phyloP scores from a whole-genome alignment of 768 basidiomycete species.

The Tricholoma furcatifolium region DNA sequence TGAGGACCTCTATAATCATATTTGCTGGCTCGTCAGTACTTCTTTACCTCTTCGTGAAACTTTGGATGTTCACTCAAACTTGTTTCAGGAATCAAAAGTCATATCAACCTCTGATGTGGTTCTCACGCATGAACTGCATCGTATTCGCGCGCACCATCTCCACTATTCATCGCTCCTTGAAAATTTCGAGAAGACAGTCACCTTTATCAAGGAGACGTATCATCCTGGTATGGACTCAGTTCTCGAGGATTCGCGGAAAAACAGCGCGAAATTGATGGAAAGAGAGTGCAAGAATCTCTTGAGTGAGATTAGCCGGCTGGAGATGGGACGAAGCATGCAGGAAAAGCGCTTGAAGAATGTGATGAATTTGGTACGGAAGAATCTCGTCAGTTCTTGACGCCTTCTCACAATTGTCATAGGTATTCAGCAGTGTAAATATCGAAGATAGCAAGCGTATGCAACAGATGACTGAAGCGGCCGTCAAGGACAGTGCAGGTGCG shows the following conservation, averaged over 20 bases:
- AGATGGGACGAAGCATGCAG: slow-evolving; percentile 39
- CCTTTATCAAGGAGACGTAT: slow-evolving; percentile 38
- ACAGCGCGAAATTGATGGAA: slow-evolving; percentile 33
- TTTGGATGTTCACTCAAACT: background rate
- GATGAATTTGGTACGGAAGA: slow-evolving; percentile 42
- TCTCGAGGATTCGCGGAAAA: slow-evolving; percentile 23
- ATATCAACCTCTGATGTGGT: slow-evolving; percentile 37
- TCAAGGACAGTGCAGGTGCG: slow-evolving; percentile 46
- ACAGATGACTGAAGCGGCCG: slow-evolving; percentile 48
- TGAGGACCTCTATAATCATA: slow-evolving; percentile 21
- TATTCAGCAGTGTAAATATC: slow-evolving; percentile 60
- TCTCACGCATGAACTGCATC: slow-evolving; percentile 47
- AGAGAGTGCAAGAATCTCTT: slow-evolving; percentile 50
- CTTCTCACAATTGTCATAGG: slow-evolving; percentile 29
- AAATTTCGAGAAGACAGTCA: slow-evolving; percentile 45
- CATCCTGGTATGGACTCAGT: slow-evolving; percentile 51
- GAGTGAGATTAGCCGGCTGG: slow-evolving; percentile 47
- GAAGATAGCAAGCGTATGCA: slow-evolving; percentile 52
- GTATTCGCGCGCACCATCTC: slow-evolving; percentile 50
- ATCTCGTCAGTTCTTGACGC: background rate
- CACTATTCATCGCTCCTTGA: slow-evolving; percentile 47
- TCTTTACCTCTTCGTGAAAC: background rate
- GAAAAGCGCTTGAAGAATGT: slow-evolving; percentile 50
- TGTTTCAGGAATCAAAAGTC: slow-evolving; percentile 41
- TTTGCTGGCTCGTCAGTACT: slow-evolving; percentile 20